Evolutionary conservation across 2,329 filamentous ascomycete genomes (phyloP), one percentile per base, ranked within the genome.

Genomic region (Cladosporium velox): DNA sequence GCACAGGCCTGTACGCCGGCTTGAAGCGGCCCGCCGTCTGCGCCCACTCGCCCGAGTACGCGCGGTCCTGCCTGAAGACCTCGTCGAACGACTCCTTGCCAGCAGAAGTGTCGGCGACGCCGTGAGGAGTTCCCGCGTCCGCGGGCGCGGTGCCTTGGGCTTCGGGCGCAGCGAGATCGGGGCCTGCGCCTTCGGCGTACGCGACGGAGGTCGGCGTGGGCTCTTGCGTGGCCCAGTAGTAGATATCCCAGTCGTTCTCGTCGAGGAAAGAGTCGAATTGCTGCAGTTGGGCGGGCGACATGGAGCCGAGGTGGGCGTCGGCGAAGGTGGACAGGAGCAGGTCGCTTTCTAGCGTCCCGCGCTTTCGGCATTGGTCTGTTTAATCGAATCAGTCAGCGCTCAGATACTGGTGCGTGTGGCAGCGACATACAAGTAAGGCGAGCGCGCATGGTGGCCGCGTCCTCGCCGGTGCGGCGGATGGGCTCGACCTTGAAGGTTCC

Each of bases 191-290:
- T 70, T 87, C 85, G 5, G 85, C 83, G 57, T 83, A 83, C 66
- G 87, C 83, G 63, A 83, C 78, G 38, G 87, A 85, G n/a, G 85
- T 85, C 1, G 84, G 81, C 4, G 86, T 81, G 14, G 89, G 84
- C 72, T 92, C 88, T 79, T 99, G 95, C 18, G 95, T 99, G 3
- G 91, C 92, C 95, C 95, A 99, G 85, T 99, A 99, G 85, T 99
- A 99, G 68, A 99, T 97, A 78, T 99, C 95, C 95, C 95, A 99
- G 82, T 99, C 95, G 80, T 99, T 99, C 82, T 99, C 95, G 79
- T 99, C 95, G 65, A 99, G 88, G 83, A 99, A 96, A 32, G 86
- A 83, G 78, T 98, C 94, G 82, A 95, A 98, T 79, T 96, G 87
- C 72, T 86, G 80, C 72, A 98, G 88, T 76, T 96, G 91, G 60